phyloP scores from a whole-genome alignment of 768 basidiomycete genomes.

The Phylloporus sp. region DNA sequence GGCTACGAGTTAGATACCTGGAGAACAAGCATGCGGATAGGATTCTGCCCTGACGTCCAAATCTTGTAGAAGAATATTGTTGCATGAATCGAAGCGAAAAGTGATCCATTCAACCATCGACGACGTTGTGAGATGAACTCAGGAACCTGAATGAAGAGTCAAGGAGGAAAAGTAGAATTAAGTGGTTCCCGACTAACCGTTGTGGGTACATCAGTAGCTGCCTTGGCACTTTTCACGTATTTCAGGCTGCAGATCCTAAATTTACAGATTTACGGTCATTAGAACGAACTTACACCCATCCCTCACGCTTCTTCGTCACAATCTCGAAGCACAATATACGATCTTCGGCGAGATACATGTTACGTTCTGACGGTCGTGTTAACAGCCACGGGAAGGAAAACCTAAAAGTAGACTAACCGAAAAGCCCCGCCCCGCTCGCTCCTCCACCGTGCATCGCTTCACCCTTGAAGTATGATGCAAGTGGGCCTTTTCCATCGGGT shows the following conservation, averaged over 20 bases:
- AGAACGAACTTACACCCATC: slow-evolving; percentile 59
- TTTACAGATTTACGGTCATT: not conserved
- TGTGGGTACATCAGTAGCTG: slow-evolving; percentile 93
- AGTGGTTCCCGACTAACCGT: slow-evolving; percentile 38
- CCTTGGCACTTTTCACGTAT: slow-evolving; percentile 92
- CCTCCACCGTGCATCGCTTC: slow-evolving; percentile 76
- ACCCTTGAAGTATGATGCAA: slow-evolving; percentile 91
- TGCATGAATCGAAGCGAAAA: slow-evolving; percentile 91
- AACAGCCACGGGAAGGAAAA: not conserved
- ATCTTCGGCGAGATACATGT: slow-evolving; percentile 91
- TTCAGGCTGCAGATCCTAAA: slow-evolving; percentile 46
- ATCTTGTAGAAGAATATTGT: slow-evolving; percentile 86
- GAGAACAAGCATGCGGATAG: slow-evolving; percentile 76
- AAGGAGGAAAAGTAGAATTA: not conserved
- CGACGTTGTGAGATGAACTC: slow-evolving; percentile 95
- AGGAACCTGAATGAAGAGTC: slow-evolving; percentile 47
- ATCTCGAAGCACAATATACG: slow-evolving; percentile 93
- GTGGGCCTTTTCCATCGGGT: slow-evolving; percentile 81
- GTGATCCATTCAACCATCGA: slow-evolving; percentile 83
- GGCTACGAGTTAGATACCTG: slow-evolving; percentile 30
- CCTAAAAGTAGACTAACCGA: slow-evolving; percentile 33
- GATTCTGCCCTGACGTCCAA: slow-evolving; percentile 87
- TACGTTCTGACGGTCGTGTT: slow-evolving; percentile 47
- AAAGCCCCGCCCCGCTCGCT: slow-evolving; percentile 58
- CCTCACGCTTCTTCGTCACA: slow-evolving; percentile 82